Evolutionary conservation across 768 basidiomycete species (phyloP).

Genomic region (Boletus reticulatus): DNA sequence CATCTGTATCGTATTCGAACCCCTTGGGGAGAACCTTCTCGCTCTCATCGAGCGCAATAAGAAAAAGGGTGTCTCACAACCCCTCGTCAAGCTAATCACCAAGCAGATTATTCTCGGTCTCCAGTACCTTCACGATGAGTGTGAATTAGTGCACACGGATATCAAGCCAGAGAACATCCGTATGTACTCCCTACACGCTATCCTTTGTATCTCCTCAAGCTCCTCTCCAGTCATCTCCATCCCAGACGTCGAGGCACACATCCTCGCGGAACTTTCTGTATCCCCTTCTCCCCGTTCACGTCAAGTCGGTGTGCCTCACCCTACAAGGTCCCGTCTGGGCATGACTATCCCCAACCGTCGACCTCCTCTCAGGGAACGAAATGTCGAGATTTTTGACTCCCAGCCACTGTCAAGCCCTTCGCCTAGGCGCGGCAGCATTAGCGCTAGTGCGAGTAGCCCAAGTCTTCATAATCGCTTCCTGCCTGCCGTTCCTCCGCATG

Average conservation of each 20-base stretch:
- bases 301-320: conserved; percentile 75
- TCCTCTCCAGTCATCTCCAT: conserved; percentile 67
- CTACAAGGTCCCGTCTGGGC: conserved; percentile 59
- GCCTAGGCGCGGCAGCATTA: conserved; percentile 29
- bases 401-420: conserved; percentile 69
- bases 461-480: conserved; percentile 18
- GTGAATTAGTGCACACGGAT: conserved; percentile 89
- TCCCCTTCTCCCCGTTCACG: conserved; percentile 75
- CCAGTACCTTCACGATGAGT: conserved; percentile 91
- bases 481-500: conserved; percentile 7
- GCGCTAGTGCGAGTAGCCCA: conserved; percentile 26
- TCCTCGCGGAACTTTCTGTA: conserved; percentile 60
- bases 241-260: conserved; percentile 76
- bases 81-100: conserved; percentile 81
- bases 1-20: conserved; percentile 90
- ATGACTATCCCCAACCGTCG: conserved; percentile 59
- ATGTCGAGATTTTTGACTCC: conserved; percentile 81
- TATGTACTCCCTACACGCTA: conserved; percentile 44
- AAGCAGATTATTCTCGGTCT: conserved; percentile 86
- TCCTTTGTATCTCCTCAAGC: conserved; percentile 11
- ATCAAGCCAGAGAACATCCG: conserved; percentile 96
- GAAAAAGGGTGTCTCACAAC: conserved; percentile 78
- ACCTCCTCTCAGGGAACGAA: conserved; percentile 46
- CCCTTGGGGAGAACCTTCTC: conserved; percentile 76
- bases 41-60: conserved; percentile 75